Evolutionary conservation across 352 stramenopile species (phyloP).

Genomic region (Phytophthora syringae): DNA sequence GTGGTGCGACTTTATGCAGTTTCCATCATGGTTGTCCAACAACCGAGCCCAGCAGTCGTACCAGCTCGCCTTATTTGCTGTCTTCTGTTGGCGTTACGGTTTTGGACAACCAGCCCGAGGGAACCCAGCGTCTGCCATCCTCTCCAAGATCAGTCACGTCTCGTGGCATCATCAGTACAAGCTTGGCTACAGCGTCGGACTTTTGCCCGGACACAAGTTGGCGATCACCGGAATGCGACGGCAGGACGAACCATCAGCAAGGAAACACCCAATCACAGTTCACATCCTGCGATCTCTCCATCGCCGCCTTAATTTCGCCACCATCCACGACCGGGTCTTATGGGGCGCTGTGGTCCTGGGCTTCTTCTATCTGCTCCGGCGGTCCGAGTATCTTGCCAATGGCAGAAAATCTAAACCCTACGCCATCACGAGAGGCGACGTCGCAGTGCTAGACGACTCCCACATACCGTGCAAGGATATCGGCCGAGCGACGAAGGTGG

Average conservation of each 20-base stretch:
- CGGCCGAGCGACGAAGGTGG: no score
- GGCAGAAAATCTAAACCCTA: no score
- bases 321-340: conserved; percentile 31
- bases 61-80: conserved; percentile 14
- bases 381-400: no score
- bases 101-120: background rate
- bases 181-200: conserved; percentile 20
- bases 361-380: conserved; percentile 27
- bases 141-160: conserved; percentile 35
- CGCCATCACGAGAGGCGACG: no score
- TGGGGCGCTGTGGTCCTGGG: conserved; percentile 36
- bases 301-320: conserved; percentile 8
- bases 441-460: no score
- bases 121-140: conserved; percentile 28
- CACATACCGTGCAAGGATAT: no score
- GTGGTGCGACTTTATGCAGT: conserved; percentile 11
- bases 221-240: conserved; percentile 39
- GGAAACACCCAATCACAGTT: conserved; percentile 18
- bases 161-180: conserved; percentile 16
- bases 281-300: background rate
- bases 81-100: conserved; percentile 12
- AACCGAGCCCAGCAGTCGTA: background rate
- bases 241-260: conserved; percentile 4
- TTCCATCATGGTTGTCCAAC: conserved; percentile 12
- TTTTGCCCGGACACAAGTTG: conserved; percentile 29